Evolutionary conservation across 768 basidiomycete species (phyloP), one percentile per base, ranked within the genome.

Genomic region (Lentinula sp.): DNA sequence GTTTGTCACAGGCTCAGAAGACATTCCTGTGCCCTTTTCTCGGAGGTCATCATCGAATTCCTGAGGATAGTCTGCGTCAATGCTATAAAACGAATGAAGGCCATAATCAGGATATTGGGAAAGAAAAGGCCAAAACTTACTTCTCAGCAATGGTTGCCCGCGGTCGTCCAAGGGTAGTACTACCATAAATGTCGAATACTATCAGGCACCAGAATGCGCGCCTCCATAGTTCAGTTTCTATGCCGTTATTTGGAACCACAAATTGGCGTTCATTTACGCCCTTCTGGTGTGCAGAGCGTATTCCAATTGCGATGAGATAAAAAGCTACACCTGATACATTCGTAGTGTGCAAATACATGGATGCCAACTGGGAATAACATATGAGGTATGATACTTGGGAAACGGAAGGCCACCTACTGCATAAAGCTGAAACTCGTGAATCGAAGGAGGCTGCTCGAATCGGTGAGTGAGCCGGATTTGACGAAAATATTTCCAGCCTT

Each of bases 211-310:
- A 87, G 64, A 86, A 86, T 9, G 81, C 83, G 16, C 86, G 81
- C 67, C 88, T 90, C 84, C 88, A 90, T 20, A 88, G 76, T 69
- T 93, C 90, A 58, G 86, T 80, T 65, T 92, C 9, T 75, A 60
- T 32, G 20, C 16, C 74, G 15, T 60, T 79, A 13, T 76, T 76
- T 6, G 67, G 67, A 61, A 20, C 68, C 58, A 61, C 71, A 33
- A 68, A 63, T 52, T 72, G 74, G 23, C 79, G 72, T 57, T 75
- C 68, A 70, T 93, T 91, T 1, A 84, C 87, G 23, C 92, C 85
- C 39, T 90, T 82, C 63, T 94, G 90, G 67, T 91, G 86, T 1
- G 85, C 84, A 51, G 86, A 74, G 3, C 90, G 85, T 32, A 93
- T 72, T n/a, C 85, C 87, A 45, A 87, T 72, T 0, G 87, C 87